Base-by-base conservation (phyloP, 1,284 basidiomycete species). In the Hymenochaete sp. region DNA sequence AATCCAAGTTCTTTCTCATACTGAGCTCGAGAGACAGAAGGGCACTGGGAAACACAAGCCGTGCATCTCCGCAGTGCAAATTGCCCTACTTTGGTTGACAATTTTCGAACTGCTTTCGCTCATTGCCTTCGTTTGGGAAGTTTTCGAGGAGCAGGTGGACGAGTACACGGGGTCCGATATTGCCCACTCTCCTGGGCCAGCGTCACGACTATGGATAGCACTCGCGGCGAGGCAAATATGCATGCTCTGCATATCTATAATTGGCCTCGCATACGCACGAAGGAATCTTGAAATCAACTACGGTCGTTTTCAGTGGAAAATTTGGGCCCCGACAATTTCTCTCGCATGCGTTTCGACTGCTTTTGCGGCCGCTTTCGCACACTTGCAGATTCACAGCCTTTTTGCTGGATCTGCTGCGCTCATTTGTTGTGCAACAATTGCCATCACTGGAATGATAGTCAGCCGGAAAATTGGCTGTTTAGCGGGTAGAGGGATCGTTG, bases 41-140 rank as follows among this genome's bases (percentile, higher is more conserved):
- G n/a, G n/a, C n/a, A n/a, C 72, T 18, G 68, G 32, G 32, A n/a
- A 5, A 6, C 5, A n/a, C 14, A 35, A 5, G 13, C 5, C 5
- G 32, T 35, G 14, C 85, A 50, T 77, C 81, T 37, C 63, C 71
- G 26, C 73, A 77, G 45, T 75, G 82, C 60, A 79, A 82, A 63
- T 73, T 73, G 52, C 32, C n/a, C 79, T 82, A 57, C 56, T 84
- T 38, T 86, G 81, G 80, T 65, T 86, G 32, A 75, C 82, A 45
- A 61, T 66, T 33, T 70, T 79, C 47, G 82, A 84, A 55, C 55
- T 84, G 27, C 44, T 80, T 28, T 73, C 79, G 7, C 64, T 84
- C 32, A 61, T 59, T 24, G 57, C 77, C 25, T 82, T 84, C 58
- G 58, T 77, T 38, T 84, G 81, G 80, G 73, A 86, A 56, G 69